These are phyloP conservation scores for Cytospora paraplurivora DNA, from an alignment of 2,329 filamentous ascomycete genomes.

Conservation along the genomic window DNA sequence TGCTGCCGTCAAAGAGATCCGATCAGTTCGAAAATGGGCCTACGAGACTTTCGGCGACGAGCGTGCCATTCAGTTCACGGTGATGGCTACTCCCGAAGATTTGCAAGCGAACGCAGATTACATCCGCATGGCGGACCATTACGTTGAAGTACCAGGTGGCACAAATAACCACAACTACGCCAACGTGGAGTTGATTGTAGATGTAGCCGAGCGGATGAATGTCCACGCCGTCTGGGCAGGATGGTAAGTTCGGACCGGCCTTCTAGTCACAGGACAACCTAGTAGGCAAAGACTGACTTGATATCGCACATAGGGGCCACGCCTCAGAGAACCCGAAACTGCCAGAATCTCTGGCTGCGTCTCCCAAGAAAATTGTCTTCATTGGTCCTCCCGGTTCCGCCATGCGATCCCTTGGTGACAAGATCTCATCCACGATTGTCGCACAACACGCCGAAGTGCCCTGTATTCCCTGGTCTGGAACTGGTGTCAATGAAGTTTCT, in stretches of 20 bases:
- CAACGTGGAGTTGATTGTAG: slow-evolving; percentile 98
- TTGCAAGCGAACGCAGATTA: slow-evolving; percentile 97
- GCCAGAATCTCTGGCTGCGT: slow-evolving; percentile 92
- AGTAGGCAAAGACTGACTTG: slow-evolving; percentile 14
- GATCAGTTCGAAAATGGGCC: slow-evolving; percentile 99
- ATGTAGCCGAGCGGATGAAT: slow-evolving; percentile 97
- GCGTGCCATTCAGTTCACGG: slow-evolving; percentile 96
- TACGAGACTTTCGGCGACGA: slow-evolving; percentile 99
- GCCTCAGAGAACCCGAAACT: slow-evolving; percentile 98
- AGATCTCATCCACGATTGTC: slow-evolving; percentile 99
- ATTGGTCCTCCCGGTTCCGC: slow-evolving; percentile 97
- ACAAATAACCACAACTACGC: slow-evolving; percentile 99
- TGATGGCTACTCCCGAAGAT: slow-evolving; percentile 99
- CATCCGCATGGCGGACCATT: slow-evolving; percentile 99
- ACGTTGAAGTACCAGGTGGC: slow-evolving; percentile 96
- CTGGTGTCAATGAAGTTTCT: slow-evolving; percentile 79
- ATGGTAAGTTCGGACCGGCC: slow-evolving; percentile 64
- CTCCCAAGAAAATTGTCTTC: slow-evolving; percentile 98
- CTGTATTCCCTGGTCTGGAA: slow-evolving; percentile 99
- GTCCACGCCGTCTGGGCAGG: slow-evolving; percentile 99
- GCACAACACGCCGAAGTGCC: slow-evolving; percentile 95
- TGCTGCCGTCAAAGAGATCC: slow-evolving; percentile 98
- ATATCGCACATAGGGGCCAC: slow-evolving; percentile 68
- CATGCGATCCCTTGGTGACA: slow-evolving; percentile 98
- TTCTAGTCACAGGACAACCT: slow-evolving; percentile 24